Conservation (phyloP, 306 rosid genomes). For the Canavalia ensiformis region DNA sequence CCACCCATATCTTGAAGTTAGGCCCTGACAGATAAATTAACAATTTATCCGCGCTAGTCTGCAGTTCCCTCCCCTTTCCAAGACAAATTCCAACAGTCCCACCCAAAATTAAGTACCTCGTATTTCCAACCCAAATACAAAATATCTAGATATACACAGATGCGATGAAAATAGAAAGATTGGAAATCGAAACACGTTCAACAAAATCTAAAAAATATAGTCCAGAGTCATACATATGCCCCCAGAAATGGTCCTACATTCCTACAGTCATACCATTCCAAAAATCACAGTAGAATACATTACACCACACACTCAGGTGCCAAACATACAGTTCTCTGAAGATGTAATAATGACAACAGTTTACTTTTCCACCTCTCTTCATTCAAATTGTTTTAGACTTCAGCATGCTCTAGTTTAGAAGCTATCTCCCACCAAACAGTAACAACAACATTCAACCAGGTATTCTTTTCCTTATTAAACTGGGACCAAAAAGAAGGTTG, state of each 20-base stretch:
- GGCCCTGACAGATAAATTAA: no score
- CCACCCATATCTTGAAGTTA: no score
- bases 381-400: background rate
- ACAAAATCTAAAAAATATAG: background rate
- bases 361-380: background rate
- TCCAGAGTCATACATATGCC: slow-evolving; percentile 14
- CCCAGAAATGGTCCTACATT: slow-evolving; percentile 7
- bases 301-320: background rate
- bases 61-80: background rate
- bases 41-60: no score
- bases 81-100: slow-evolving; percentile 9
- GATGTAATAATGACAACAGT: background rate
- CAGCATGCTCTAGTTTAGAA: background rate
- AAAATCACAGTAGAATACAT: slow-evolving; percentile 7
- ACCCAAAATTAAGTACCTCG: background rate
- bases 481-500: slow-evolving; percentile 3
- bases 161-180: slow-evolving; percentile 17
- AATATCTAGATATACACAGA: background rate
- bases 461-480: background rate
- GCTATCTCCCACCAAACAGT: background rate
- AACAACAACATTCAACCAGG: background rate
- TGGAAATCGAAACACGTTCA: background rate
- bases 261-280: background rate
- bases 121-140: background rate
- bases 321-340: background rate